Percentiles rank a stretch among this genome's conserved stretches.
Conservation (phyloP, 164 flowering plant genomes). For the Liquidambar formosana region DNA sequence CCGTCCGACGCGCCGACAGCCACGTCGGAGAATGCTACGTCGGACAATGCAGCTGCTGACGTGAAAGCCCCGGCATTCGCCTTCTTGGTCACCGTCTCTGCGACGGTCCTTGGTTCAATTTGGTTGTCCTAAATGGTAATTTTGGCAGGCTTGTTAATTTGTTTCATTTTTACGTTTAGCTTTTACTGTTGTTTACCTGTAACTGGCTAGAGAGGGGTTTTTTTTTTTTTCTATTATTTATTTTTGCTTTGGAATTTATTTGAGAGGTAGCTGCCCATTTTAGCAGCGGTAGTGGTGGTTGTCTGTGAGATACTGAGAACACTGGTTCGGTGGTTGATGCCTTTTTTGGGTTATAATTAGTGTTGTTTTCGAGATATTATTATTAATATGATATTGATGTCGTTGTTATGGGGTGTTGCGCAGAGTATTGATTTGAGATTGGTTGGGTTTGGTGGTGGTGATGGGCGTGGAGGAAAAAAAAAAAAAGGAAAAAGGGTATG, state of each 20-base stretch:
- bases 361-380: not conserved
- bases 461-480: no score
- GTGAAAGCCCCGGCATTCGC: constrained; percentile 28
- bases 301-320: not conserved
- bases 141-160: constrained; percentile 17
- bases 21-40: constrained; percentile 29
- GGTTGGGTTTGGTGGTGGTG: not conserved
- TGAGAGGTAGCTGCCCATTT: constrained; percentile 8
- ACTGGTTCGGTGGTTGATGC: not conserved
- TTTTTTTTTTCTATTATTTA: no score
- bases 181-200: not conserved
- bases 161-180: constrained; percentile 12
- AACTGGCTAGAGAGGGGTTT: not conserved
- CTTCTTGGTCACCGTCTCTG: constrained; percentile 21
- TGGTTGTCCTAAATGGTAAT: constrained; percentile 34
- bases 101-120: constrained; percentile 25
- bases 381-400: no score
- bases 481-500: no score
- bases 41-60: constrained; percentile 30
- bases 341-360: not conserved
- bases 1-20: constrained; percentile 49
- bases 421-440: not conserved
- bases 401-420: not conserved
- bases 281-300: constrained; percentile 1
- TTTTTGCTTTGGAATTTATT: no score